A percentile compares a stretch with the other conserved stretches of the same genome.
Conservation (phyloP, 1,139 yeast species). For the Scheffersomyces lignicola region DNA sequence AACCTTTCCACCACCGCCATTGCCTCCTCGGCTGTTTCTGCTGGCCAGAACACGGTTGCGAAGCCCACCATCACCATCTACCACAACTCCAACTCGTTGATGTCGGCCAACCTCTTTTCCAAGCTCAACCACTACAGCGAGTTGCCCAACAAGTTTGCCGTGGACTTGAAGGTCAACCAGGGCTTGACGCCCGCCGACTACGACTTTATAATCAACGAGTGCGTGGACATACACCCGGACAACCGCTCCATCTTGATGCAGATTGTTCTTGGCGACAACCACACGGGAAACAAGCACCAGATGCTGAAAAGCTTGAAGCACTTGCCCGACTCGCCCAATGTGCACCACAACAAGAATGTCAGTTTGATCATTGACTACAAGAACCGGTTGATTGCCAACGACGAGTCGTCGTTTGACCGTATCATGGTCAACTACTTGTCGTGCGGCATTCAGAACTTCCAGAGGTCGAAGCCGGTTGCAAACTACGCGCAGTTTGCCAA, state of each 20-base stretch:
- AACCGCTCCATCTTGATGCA: conserved; percentile 32
- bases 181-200: conserved; percentile 32
- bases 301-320: conserved; percentile 17
- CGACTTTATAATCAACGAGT: conserved; percentile 33
- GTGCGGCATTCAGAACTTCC: conserved; percentile 37
- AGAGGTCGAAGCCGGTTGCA: conserved; percentile 6
- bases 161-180: conserved; percentile 26
- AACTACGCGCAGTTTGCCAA: not conserved
- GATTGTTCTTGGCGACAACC: conserved; percentile 17
- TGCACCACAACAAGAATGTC: conserved; percentile 7
- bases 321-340: conserved; percentile 10
- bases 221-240: conserved; percentile 47
- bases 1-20: not conserved
- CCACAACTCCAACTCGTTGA: conserved; percentile 28
- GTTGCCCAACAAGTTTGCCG: conserved; percentile 24
- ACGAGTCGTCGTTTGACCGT: conserved; percentile 42
- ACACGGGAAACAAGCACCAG: conserved; percentile 12
- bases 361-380: conserved; percentile 63
- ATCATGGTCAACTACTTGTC: conserved; percentile 43
- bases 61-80: conserved; percentile 26
- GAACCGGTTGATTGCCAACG: conserved; percentile 51
- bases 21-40: not conserved
- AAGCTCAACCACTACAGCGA: conserved; percentile 21
- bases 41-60: not conserved
- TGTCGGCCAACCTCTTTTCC: conserved; percentile 27